Conservation (phyloP, 305 asterid genomes). For the Rubia peregrina region DNA sequence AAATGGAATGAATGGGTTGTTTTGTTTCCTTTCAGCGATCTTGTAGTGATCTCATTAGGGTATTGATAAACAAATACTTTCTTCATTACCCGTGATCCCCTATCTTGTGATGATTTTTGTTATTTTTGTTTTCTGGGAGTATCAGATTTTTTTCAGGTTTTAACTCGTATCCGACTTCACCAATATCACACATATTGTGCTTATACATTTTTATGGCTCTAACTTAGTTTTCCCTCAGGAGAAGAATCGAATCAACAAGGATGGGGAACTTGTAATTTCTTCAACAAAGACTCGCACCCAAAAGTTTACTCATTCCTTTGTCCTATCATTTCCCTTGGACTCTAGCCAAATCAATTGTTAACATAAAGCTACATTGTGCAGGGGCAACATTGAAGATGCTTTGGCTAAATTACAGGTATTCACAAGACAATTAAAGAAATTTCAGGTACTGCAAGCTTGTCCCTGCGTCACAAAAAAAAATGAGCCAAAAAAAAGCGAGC, state of each 20-base stretch:
- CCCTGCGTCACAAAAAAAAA: conserved; percentile 11
- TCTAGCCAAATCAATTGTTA: conserved; percentile 19
- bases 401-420: conserved; percentile 85
- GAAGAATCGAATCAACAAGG: conserved; percentile 83
- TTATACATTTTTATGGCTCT: neutral
- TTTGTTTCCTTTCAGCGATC: neutral
- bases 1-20: neutral
- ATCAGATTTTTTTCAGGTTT: neutral
- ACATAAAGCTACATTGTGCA: conserved; percentile 27
- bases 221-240: conserved; percentile 42
- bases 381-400: conserved; percentile 90
- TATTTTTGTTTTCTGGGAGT: neutral
- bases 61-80: neutral
- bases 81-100: neutral
- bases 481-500: neutral
- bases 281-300: conserved; percentile 90
- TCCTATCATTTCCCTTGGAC: conserved; percentile 12
- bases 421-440: conserved; percentile 19
- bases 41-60: neutral
- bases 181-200: neutral
- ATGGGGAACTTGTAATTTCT: conserved; percentile 88
- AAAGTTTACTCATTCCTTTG: conserved; percentile 42
- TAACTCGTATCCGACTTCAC: neutral
- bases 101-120: neutral
- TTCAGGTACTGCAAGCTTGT: conserved; percentile 18